Percentiles rank a stretch among this genome's conserved stretches.
Evolutionary conservation across 2,329 filamentous ascomycete genomes (phyloP).

Genomic region (Endothia cerciana): DNA sequence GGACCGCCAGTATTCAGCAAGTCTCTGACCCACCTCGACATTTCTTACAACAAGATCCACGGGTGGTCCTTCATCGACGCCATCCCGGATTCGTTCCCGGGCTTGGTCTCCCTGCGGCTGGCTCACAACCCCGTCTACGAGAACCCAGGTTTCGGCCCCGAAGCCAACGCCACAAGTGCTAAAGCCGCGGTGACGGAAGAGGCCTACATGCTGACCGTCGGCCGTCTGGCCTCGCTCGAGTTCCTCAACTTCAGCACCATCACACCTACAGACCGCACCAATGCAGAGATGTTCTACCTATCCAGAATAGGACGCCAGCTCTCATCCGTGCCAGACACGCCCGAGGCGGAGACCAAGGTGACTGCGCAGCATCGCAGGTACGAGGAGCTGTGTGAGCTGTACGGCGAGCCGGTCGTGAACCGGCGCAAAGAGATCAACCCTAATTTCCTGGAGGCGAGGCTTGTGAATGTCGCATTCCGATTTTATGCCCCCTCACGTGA

Average conservation of each 20-base stretch:
- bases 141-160: constrained; percentile 43
- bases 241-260: constrained; percentile 76
- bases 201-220: constrained; percentile 86
- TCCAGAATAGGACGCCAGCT: constrained; percentile 80
- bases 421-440: constrained; percentile 67
- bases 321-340: constrained; percentile 56
- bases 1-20: constrained; percentile 53
- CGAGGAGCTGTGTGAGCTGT: constrained; percentile 70
- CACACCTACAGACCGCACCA: constrained; percentile 73
- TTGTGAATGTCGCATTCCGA: constrained; percentile 62
- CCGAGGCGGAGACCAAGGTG: constrained; percentile 56
- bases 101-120: constrained; percentile 74
- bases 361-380: constrained; percentile 72
- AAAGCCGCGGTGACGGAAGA: constrained; percentile 68
- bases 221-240: constrained; percentile 69
- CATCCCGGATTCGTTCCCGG: constrained; percentile 70
- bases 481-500: background rate
- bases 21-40: constrained; percentile 67
- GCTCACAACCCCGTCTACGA: constrained; percentile 86
- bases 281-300: constrained; percentile 94
- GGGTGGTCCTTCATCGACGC: constrained; percentile 76
- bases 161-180: constrained; percentile 36
- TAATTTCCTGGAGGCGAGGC: constrained; percentile 78
- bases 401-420: constrained; percentile 71
- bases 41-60: constrained; percentile 72